A percentile compares a stretch with the other conserved stretches of the same genome.
These are phyloP conservation scores for Lepidium sativum DNA, from an alignment of 345 rosid species.

Conservation along the genomic window DNA sequence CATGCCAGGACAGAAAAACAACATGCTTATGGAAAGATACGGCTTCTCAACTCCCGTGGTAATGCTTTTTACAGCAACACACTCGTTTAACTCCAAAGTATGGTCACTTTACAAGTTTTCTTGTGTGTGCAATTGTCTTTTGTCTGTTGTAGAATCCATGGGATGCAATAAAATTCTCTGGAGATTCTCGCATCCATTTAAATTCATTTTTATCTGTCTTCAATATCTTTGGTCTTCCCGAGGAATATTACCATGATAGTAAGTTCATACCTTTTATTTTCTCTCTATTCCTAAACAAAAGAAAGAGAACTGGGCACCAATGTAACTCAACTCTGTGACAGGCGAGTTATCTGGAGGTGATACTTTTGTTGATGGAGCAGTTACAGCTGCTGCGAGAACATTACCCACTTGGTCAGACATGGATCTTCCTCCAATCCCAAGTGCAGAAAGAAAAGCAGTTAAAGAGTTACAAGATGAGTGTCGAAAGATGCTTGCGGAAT, in stretches of 20 bases:
- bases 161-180: slow-evolving; percentile 71
- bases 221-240: slow-evolving; percentile 75
- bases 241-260: slow-evolving; percentile 76
- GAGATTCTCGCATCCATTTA: slow-evolving; percentile 67
- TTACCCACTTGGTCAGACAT: slow-evolving; percentile 85
- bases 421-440: slow-evolving; percentile 77
- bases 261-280: slow-evolving; percentile 2
- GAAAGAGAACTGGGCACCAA: not conserved
- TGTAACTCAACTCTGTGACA: slow-evolving; percentile 16
- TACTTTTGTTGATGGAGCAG: slow-evolving; percentile 75
- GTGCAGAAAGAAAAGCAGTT: slow-evolving; percentile 62
- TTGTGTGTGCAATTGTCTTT: not conserved
- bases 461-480: slow-evolving; percentile 83
- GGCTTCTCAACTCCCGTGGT: slow-evolving; percentile 91
- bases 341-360: slow-evolving; percentile 42
- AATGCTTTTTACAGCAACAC: slow-evolving; percentile 11
- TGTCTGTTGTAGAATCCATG: slow-evolving; percentile 74
- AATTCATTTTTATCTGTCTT: slow-evolving; percentile 78
- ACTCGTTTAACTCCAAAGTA: not conserved
- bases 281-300: not conserved
- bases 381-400: slow-evolving; percentile 84
- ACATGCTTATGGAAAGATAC: slow-evolving; percentile 73
- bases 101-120: not conserved
- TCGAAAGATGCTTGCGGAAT: slow-evolving; percentile 53
- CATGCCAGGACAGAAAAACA: slow-evolving; percentile 53